Conservation (phyloP, 345 rosid species). For the Orychophragmus violaceus region DNA sequence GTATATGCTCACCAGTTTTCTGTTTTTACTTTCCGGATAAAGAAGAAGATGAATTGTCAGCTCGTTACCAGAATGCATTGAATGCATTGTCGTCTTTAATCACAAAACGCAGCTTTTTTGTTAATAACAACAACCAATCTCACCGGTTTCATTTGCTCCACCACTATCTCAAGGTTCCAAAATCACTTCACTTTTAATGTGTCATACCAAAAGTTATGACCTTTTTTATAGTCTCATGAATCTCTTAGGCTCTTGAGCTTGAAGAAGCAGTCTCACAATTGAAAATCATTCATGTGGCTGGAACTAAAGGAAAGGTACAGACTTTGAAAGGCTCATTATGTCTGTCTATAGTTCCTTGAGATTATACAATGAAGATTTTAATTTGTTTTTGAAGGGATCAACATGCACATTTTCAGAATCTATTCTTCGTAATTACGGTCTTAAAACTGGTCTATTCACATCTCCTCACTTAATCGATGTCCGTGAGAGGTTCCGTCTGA, state of each 20-base stretch:
- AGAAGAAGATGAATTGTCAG: constrained; percentile 29
- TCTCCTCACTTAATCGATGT: constrained; percentile 95
- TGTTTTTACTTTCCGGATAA: not conserved
- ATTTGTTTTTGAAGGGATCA: constrained; percentile 54
- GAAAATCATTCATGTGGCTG: constrained; percentile 93
- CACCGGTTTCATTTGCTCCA: constrained; percentile 67
- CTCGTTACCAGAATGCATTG: constrained; percentile 57
- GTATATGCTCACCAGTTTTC: not conserved
- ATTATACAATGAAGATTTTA: not conserved
- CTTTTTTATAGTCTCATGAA: not conserved
- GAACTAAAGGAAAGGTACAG: constrained; percentile 91
- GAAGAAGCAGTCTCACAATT: constrained; percentile 63
- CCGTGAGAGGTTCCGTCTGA: constrained; percentile 80
- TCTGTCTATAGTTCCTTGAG: not conserved
- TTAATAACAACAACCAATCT: constrained; percentile 47
- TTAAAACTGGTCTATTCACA: constrained; percentile 85
- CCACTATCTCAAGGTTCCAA: constrained; percentile 63
- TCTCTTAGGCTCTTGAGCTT: constrained; percentile 55
- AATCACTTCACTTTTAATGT: not conserved
- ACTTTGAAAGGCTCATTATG: not conserved
- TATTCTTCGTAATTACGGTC: constrained; percentile 71
- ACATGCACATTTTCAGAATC: constrained; percentile 87
- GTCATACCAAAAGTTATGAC: not conserved
- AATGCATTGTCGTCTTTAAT: constrained; percentile 81
- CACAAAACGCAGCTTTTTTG: constrained; percentile 69